Evolutionary conservation across 106 monocot species (phyloP).

Genomic region (Acanthochlamys bracteata): DNA sequence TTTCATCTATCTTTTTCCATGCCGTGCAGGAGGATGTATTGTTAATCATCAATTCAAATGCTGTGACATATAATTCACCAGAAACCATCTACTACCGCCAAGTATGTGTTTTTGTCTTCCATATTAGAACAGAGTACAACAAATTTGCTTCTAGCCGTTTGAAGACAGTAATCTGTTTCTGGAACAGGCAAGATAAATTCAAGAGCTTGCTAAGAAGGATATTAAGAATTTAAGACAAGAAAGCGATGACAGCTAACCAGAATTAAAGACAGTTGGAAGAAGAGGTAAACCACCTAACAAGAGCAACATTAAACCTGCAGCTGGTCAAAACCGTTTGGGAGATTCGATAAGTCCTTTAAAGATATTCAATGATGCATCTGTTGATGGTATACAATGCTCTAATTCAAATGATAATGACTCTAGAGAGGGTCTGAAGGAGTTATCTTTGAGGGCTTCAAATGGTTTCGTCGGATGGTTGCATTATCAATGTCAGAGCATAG

Average conservation of each 20-base stretch:
- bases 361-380: slow-evolving; percentile 19
- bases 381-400: slow-evolving; percentile 18
- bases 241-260: slow-evolving; percentile 49
- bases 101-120: slow-evolving; percentile 20
- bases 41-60: slow-evolving; percentile 60
- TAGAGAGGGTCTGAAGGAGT: slow-evolving; percentile 23
- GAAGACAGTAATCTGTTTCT: slow-evolving; percentile 1
- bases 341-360: not conserved
- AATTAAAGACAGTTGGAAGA: slow-evolving; percentile 43
- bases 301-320: slow-evolving; percentile 33
- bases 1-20: not conserved
- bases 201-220: slow-evolving; percentile 80
- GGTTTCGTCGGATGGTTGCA: slow-evolving; percentile 19
- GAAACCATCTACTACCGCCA: slow-evolving; percentile 57
- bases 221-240: slow-evolving; percentile 88
- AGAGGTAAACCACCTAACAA: slow-evolving; percentile 79
- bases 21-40: slow-evolving; percentile 49
- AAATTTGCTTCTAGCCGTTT: not conserved
- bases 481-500: slow-evolving; percentile 29
- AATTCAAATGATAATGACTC: slow-evolving; percentile 22
- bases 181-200: slow-evolving; percentile 72
- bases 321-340: slow-evolving; percentile 33
- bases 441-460: slow-evolving; percentile 11
- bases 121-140: not conserved
- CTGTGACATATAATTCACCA: slow-evolving; percentile 65